These are phyloP conservation scores for Mastigamoeba balamuthi DNA, from an alignment of 78 protist genomes.

Conservation along the genomic window DNA sequence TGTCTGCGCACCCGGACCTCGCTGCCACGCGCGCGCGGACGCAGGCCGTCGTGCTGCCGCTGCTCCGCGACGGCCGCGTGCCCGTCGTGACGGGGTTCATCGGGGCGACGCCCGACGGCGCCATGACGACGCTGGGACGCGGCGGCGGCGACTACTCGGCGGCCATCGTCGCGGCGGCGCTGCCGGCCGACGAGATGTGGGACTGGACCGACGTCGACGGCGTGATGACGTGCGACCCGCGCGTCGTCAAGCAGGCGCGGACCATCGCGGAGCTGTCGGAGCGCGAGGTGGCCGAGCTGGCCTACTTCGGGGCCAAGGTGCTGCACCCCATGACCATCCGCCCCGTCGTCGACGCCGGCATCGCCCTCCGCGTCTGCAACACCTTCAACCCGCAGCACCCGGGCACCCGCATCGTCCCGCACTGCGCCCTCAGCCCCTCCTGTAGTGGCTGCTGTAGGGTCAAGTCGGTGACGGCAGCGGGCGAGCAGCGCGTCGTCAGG, in stretches of 20 bases:
- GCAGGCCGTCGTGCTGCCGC: no score
- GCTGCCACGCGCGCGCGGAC: no score
- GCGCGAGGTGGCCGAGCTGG: slow-evolving; percentile 29
- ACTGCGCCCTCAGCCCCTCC: no score
- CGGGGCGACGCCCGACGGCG: no score
- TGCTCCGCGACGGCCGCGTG: no score
- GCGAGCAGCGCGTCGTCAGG: neutral
- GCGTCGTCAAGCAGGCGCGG: slow-evolving; percentile 22
- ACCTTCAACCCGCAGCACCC: slow-evolving; percentile 20
- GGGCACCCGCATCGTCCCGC: slow-evolving; percentile 20
- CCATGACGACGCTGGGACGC: slow-evolving; percentile 28
- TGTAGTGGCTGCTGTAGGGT: no score
- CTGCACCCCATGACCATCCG: slow-evolving; percentile 40
- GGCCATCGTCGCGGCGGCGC: slow-evolving; percentile 24
- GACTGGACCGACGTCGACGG: slow-evolving; percentile 68
- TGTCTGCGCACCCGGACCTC: no score
- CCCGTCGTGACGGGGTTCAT: neutral
- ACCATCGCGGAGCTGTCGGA: slow-evolving; percentile 25
- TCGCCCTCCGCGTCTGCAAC: slow-evolving; percentile 30
- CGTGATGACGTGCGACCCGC: slow-evolving; percentile 43
- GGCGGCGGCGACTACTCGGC: slow-evolving; percentile 57
- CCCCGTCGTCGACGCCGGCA: slow-evolving; percentile 29
- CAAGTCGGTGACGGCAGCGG: neutral
- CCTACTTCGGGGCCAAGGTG: slow-evolving; percentile 50
- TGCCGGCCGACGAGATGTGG: slow-evolving; percentile 8